Conservation (phyloP, 2,329 filamentous ascomycete genomes). For the Ceratocystis eucalypticola region DNA sequence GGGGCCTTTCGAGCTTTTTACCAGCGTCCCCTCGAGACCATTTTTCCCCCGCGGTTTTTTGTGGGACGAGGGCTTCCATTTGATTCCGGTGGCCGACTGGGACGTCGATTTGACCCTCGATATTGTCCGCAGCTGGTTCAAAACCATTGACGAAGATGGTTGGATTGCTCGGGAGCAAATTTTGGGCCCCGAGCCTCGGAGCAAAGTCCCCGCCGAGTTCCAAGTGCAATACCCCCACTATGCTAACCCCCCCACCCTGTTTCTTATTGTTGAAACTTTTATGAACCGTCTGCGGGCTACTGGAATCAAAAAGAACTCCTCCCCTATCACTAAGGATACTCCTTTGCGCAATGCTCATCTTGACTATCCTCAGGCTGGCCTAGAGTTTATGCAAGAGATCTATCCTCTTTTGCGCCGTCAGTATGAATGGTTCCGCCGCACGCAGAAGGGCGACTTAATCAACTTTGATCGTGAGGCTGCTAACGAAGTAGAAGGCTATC, state of each 20-base stretch:
- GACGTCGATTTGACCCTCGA: constrained; percentile 78
- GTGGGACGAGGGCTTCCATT: constrained; percentile 96
- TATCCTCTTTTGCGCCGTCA: constrained; percentile 82
- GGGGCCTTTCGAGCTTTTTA: constrained; percentile 79
- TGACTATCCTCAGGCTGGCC: constrained; percentile 40
- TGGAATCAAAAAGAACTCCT: constrained; percentile 13
- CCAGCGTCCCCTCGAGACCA: constrained; percentile 77
- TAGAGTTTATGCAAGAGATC: constrained; percentile 58
- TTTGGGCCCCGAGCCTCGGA: constrained; percentile 76
- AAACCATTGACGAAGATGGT: constrained; percentile 87
- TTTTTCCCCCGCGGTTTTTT: constrained; percentile 96
- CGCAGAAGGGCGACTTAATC: constrained; percentile 79
- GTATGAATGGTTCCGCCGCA: constrained; percentile 89
- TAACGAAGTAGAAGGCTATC: constrained; percentile 81
- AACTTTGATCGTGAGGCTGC: constrained; percentile 81
- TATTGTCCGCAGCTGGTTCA: constrained; percentile 91
- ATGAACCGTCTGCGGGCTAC: constrained; percentile 55
- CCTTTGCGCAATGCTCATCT: constrained; percentile 19
- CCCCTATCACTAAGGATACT: constrained; percentile 13
- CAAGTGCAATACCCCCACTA: constrained; percentile 95
- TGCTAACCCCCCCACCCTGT: constrained; percentile 89
- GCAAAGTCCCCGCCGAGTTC: constrained; percentile 87
- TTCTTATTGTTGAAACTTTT: constrained; percentile 74
- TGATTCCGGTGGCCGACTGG: constrained; percentile 85
- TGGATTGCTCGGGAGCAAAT: constrained; percentile 98